A percentile compares a stretch with the other conserved stretches of the same genome.
phyloP scores from a whole-genome alignment of 306 rosid species.

The Pueraria montana region DNA sequence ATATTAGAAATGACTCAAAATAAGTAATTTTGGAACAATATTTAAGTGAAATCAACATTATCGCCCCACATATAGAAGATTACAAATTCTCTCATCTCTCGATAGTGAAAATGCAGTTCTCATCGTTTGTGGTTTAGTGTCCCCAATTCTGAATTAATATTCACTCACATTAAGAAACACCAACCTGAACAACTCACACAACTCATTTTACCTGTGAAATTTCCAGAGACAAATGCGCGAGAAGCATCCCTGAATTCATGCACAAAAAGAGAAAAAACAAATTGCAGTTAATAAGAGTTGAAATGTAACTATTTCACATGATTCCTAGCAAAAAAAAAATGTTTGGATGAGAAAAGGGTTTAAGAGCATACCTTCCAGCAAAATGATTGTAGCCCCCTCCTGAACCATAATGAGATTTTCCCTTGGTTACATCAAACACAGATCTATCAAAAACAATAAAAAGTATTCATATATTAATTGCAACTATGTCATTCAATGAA shows the following conservation, averaged over 20 bases:
- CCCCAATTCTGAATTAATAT: slow-evolving; percentile 18
- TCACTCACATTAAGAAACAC: neutral
- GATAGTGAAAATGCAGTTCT: neutral
- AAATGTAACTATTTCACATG: slow-evolving; percentile 34
- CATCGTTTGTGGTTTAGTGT: neutral
- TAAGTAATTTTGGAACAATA: neutral
- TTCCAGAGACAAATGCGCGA: slow-evolving; percentile 97
- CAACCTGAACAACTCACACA: slow-evolving; percentile 23
- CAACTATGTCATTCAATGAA: slow-evolving; percentile 12
- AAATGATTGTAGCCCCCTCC: slow-evolving; percentile 96
- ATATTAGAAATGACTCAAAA: neutral
- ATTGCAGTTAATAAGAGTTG: slow-evolving; percentile 17
- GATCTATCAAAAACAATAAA: slow-evolving; percentile 61
- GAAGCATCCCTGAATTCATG: slow-evolving; percentile 84
- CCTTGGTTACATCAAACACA: slow-evolving; percentile 91
- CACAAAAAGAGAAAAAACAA: neutral
- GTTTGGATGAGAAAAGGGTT: slow-evolving; percentile 19
- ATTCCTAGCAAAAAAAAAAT: slow-evolving; percentile 16
- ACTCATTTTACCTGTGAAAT: slow-evolving; percentile 81
- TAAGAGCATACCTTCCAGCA: slow-evolving; percentile 78
- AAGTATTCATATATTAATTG: slow-evolving; percentile 15
- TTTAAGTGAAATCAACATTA: neutral
- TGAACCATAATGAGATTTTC: slow-evolving; percentile 89
- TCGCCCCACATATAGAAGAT: neutral
- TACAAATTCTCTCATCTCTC: neutral